phyloP scores from a whole-genome alignment of 371 early-diverging fungal species.

The Blakeslea trispora region DNA sequence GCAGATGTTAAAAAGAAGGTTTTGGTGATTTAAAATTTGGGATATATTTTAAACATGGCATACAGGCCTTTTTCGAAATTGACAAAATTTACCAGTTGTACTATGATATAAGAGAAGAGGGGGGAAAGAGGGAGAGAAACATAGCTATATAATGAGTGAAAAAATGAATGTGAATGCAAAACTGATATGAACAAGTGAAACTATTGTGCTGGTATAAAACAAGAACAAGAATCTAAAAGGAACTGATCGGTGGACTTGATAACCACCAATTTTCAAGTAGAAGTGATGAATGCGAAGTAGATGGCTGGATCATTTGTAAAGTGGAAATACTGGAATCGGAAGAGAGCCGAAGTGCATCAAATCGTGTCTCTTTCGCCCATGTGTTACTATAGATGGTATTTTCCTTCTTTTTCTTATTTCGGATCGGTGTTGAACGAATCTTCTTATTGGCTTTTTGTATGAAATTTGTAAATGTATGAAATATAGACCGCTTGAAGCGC shows the following conservation, averaged over 20 bases:
- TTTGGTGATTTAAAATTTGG: too few species aligned
- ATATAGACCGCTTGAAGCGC: slow-evolving; percentile 10
- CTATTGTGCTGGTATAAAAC: not conserved
- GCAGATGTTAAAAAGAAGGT: too few species aligned
- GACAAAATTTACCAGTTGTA: too few species aligned
- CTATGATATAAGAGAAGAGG: too few species aligned
- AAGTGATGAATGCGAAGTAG: not conserved
- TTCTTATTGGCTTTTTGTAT: slow-evolving; percentile 18
- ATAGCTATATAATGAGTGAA: too few species aligned
- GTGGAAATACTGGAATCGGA: slow-evolving; percentile 8
- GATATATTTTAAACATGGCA: too few species aligned
- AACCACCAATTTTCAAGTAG: slow-evolving; percentile 19
- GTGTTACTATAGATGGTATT: not conserved
- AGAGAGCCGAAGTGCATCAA: slow-evolving; percentile 13
- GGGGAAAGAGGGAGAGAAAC: too few species aligned
- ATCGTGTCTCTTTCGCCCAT: slow-evolving; percentile 15
- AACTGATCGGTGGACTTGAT: slow-evolving; percentile 15
- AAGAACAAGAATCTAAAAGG: not conserved
- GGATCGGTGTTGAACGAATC: slow-evolving; percentile 3
- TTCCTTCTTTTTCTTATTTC: not conserved
- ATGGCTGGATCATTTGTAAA: not conserved
- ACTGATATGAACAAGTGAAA: not conserved
- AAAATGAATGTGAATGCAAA: too few species aligned
- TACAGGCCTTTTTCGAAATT: too few species aligned
- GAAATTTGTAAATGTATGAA: slow-evolving; percentile 21